Base-by-base conservation (phyloP, 768 basidiomycete genomes). In the Tephrocybe sp. region DNA sequence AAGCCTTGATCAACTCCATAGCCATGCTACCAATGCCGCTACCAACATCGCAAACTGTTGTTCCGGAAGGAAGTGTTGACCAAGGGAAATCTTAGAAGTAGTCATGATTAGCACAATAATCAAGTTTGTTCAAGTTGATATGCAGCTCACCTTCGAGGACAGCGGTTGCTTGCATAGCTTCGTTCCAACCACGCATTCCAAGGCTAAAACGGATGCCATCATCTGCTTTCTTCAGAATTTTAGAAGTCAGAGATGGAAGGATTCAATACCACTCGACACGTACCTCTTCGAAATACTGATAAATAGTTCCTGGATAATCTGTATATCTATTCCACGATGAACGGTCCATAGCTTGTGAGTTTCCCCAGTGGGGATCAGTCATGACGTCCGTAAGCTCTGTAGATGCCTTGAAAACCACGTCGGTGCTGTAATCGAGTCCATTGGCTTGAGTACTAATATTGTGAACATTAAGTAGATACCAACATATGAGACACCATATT, bases 41-140 rank as follows among this genome's bases (percentile, higher is more conserved):
- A 13, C 69, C 72, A 15, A 74, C 63, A 55, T 74, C 72, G 47
- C 71, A 70, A 9, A 75, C 58, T 3, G 55, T 51, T 11, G 66
- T 51, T 24, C 61, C 64, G 3, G 13, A 4, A 3, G 60, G 48
- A 2, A 71, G 53, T 18, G 60, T 46, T 1, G 51, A 56, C 73
- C 71, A 76, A 8, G 67, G 60, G 39, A 61, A 72, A 1, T 57
- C 72, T 72, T 6, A 34, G 11, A 15, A 12, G 13, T 12, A 34
- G 15, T 34, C 32, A 34, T 7, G 16, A 8, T 5, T 34, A 34
- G 15, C 6, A 15, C 19, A 25, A 38, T 9, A 6, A n/a, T n/a
- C n/a, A n/a, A n/a, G n/a, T n/a, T n/a, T n/a, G n/a, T n/a, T n/a
- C 6, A 39, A 22, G 38, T 19, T 11, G 16, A 16, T 16, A 38